A percentile compares a stretch with the other conserved stretches of the same genome.
Evolutionary conservation across 768 basidiomycete genomes (phyloP).

Genomic region (Lentinula detonsa): DNA sequence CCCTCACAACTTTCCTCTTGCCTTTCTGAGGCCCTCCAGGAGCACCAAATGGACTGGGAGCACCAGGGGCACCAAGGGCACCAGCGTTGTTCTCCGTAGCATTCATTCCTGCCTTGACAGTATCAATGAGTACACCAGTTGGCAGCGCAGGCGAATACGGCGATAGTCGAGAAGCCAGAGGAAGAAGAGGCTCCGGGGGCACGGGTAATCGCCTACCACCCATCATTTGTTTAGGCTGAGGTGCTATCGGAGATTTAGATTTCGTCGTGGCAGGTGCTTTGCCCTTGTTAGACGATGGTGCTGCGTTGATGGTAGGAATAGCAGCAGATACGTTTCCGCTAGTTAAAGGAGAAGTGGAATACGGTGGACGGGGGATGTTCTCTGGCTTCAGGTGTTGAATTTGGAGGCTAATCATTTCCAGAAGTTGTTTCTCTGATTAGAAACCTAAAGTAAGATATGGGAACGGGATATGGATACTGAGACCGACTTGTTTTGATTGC

Average conservation of each 20-base stretch:
- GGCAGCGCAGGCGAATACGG: conserved; percentile 76
- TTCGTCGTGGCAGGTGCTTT: conserved; percentile 45
- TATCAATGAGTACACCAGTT: conserved; percentile 73
- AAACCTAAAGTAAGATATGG: not conserved
- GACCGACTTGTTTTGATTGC: conserved; percentile 71
- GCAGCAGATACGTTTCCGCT: conserved; percentile 21
- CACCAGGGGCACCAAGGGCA: conserved; percentile 25
- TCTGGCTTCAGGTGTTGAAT: conserved; percentile 74
- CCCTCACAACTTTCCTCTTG: conserved; percentile 75
- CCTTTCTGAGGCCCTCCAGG: conserved; percentile 53
- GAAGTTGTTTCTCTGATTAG: conserved; percentile 67
- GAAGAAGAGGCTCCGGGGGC: conserved; percentile 73
- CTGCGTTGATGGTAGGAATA: conserved; percentile 17
- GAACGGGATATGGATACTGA: not conserved
- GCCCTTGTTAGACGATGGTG: conserved; percentile 33
- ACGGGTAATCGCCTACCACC: conserved; percentile 50
- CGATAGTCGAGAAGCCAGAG: conserved; percentile 68
- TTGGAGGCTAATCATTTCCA: conserved; percentile 68
- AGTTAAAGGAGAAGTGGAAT: conserved; percentile 28
- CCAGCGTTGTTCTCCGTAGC: conserved; percentile 45
- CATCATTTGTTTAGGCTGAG: conserved; percentile 17
- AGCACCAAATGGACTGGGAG: conserved; percentile 19
- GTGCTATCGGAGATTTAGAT: conserved; percentile 26
- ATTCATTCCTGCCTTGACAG: conserved; percentile 83
- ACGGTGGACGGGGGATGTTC: conserved; percentile 59